Percentiles rank a stretch among this genome's conserved stretches.
These are phyloP conservation scores for Primulina eburnea DNA, from an alignment of 257 asterid genomes.

Conservation along the genomic window DNA sequence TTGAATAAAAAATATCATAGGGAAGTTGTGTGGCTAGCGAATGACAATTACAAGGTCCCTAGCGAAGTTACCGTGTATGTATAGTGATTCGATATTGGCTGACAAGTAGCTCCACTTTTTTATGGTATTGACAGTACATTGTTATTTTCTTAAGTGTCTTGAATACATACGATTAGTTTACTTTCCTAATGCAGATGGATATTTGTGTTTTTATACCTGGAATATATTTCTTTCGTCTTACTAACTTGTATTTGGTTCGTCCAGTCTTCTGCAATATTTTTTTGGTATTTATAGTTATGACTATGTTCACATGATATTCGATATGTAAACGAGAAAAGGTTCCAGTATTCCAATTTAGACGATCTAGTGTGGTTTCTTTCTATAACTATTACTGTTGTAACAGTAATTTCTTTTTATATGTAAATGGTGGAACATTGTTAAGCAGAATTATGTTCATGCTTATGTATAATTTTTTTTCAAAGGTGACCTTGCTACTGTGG, in stretches of 20 bases:
- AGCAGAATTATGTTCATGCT: not conserved
- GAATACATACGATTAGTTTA: not conserved
- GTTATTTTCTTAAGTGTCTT: too few relatives aligned
- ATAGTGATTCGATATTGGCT: not conserved
- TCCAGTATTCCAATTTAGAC: not conserved
- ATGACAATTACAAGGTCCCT: not conserved
- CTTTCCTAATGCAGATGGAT: not conserved
- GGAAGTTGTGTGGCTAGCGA: not conserved
- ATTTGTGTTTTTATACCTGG: not conserved
- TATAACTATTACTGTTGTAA: too few relatives aligned
- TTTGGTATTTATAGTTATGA: not conserved
- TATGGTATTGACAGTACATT: too few relatives aligned
- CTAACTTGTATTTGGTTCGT: not conserved
- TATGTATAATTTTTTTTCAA: not conserved
- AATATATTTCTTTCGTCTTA: not conserved
- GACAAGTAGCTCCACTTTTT: too few relatives aligned
- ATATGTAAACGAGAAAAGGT: not conserved
- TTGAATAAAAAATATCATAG: too few relatives aligned
- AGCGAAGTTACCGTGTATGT: not conserved
- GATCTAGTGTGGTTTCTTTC: not conserved
- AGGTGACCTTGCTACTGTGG: not conserved
- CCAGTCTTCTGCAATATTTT: not conserved
- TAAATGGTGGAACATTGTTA: not conserved
- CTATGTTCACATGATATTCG: not conserved
- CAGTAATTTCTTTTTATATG: not conserved